Evolutionary conservation across 345 rosid genomes (phyloP).

Genomic region (Lumnitzera racemosa): DNA sequence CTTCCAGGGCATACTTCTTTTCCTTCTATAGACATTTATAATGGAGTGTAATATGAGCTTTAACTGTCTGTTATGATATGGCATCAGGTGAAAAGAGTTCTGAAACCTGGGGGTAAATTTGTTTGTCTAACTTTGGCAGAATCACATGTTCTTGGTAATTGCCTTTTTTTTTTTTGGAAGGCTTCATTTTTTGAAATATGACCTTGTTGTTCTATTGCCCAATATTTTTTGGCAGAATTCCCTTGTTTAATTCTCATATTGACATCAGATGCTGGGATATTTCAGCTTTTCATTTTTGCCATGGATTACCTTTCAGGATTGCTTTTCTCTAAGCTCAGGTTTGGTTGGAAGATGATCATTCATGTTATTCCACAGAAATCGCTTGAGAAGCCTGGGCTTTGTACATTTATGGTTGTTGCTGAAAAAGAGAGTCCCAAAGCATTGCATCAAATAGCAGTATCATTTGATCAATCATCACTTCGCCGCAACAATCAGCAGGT

Average conservation of each 20-base stretch:
- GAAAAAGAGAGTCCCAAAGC: constrained; percentile 45
- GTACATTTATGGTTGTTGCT: constrained; percentile 74
- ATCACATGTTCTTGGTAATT: constrained; percentile 83
- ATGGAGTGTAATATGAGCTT: constrained; percentile 1
- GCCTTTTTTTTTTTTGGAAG: neutral
- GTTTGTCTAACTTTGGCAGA: constrained; percentile 82
- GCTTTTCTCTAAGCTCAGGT: constrained; percentile 75
- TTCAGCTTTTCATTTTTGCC: neutral
- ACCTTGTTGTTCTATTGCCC: neutral
- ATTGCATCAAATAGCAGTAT: constrained; percentile 42
- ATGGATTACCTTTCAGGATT: constrained; percentile 38
- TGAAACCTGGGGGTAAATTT: constrained; percentile 69
- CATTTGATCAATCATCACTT: constrained; percentile 36
- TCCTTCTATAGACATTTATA: neutral
- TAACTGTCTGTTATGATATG: constrained; percentile 6
- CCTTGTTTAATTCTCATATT: neutral
- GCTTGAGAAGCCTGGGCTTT: constrained; percentile 39
- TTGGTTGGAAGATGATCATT: constrained; percentile 74
- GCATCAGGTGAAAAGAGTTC: constrained; percentile 68
- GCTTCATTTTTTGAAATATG: neutral
- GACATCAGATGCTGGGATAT: neutral
- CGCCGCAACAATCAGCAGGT: constrained; percentile 52
- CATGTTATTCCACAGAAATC: constrained; percentile 49
- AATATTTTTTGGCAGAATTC: neutral
- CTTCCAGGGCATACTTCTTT: constrained; percentile 2